Percentiles rank a stretch among this genome's conserved stretches.
Conservation (phyloP, 2,329 filamentous ascomycete genomes). For the Chaetomium globosum region DNA sequence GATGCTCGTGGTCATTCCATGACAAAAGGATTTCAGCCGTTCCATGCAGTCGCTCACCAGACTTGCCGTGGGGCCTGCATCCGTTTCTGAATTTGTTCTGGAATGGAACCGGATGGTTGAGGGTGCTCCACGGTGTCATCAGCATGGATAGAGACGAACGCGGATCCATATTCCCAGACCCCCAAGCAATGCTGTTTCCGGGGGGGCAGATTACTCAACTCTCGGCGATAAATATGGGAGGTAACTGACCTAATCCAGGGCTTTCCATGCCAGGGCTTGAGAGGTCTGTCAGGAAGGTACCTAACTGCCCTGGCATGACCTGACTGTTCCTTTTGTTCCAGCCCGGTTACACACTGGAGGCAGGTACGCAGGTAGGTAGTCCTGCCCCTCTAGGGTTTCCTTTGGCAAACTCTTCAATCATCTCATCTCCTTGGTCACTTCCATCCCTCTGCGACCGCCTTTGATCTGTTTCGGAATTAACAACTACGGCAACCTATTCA, state of each 20-base stretch:
- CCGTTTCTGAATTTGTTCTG: conserved; percentile 22
- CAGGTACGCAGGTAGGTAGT: not conserved
- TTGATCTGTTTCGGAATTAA: not conserved
- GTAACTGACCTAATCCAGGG: not conserved
- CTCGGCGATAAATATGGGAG: not conserved
- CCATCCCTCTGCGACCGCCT: not conserved
- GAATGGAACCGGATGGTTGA: conserved; percentile 13
- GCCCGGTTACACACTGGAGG: not conserved
- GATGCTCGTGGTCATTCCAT: conserved; percentile 36
- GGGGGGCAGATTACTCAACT: not conserved
- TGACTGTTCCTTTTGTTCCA: not conserved
- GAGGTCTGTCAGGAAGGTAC: not conserved
- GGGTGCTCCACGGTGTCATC: conserved; percentile 12
- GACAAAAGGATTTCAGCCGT: conserved; percentile 38
- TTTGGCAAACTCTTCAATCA: not conserved
- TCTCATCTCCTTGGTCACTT: not conserved
- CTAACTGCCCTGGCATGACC: not conserved
- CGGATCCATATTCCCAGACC: not conserved
- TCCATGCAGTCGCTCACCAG: conserved; percentile 13
- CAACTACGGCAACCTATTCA: not conserved
- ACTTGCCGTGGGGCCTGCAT: conserved; percentile 5
- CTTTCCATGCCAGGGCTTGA: not conserved
- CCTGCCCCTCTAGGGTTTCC: too few species aligned
- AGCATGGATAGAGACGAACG: not conserved
- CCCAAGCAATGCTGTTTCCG: not conserved